Evolutionary conservation across 2,329 filamentous ascomycete species (phyloP).

Genomic region (Phyllachora maydis): DNA sequence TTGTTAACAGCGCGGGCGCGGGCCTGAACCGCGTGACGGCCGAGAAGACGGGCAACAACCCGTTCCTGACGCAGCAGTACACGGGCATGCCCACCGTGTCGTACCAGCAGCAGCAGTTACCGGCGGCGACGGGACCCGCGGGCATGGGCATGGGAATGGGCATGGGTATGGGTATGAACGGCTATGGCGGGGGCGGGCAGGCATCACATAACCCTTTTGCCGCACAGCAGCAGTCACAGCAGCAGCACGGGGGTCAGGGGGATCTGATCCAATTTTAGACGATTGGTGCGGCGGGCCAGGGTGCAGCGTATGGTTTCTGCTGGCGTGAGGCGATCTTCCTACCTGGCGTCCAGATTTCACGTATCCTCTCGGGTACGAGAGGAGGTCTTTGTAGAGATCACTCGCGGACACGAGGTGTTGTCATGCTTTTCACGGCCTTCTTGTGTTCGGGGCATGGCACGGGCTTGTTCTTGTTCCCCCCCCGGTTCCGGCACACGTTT

Average conservation of each 20-base stretch:
- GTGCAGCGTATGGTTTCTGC: too few relatives aligned
- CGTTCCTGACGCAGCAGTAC: constrained; percentile 69
- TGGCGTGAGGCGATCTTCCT: too few relatives aligned
- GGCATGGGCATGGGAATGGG: constrained; percentile 32
- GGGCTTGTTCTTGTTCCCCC: not conserved
- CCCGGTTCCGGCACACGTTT: too few relatives aligned
- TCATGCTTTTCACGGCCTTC: not conserved
- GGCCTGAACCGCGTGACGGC: constrained; percentile 50
- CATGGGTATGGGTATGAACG: too few relatives aligned
- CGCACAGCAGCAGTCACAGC: constrained; percentile 27
- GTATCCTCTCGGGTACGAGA: too few relatives aligned
- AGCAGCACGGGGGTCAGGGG: constrained; percentile 18
- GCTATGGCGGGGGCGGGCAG: constrained; percentile 20
- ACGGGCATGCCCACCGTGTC: constrained; percentile 50
- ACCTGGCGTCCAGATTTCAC: too few relatives aligned
- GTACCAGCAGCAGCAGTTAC: constrained; percentile 34
- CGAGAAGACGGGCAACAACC: constrained; percentile 68
- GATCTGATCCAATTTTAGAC: constrained; percentile 46
- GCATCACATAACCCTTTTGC: constrained; percentile 37
- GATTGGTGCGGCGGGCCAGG: too few relatives aligned
- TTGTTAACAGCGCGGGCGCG: constrained; percentile 84
- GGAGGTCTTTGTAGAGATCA: too few relatives aligned
- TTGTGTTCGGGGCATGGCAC: not conserved
- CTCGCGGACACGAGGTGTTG: too few relatives aligned
- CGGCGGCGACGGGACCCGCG: constrained; percentile 34